Base-by-base conservation (phyloP, 2,329 filamentous ascomycete species). In the Endoconidiophora laricicola region DNA sequence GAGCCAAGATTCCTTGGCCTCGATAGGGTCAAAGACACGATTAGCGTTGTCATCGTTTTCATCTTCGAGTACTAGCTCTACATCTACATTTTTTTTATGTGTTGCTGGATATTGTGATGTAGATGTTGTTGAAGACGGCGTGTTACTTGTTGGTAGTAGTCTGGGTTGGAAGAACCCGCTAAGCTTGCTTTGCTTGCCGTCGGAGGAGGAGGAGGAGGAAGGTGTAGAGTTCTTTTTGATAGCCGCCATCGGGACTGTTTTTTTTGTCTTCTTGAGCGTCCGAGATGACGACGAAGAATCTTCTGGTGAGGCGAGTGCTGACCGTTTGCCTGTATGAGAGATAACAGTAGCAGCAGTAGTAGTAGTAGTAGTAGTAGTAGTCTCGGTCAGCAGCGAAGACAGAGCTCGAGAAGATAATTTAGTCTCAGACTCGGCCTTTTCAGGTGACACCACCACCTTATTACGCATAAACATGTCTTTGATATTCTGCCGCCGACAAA, bases 401-500 rank as follows among this genome's bases (percentile, higher is more conserved):
- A n/a, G n/a, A n/a, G n/a, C n/a, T n/a, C n/a, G n/a, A n/a, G n/a
- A n/a, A n/a, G n/a, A n/a, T n/a, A n/a, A n/a, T n/a, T n/a, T n/a
- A n/a, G n/a, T n/a, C n/a, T n/a, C n/a, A n/a, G n/a, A n/a, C n/a
- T n/a, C n/a, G n/a, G n/a, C n/a, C n/a, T n/a, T n/a, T n/a, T n/a
- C n/a, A n/a, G n/a, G n/a, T n/a, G n/a, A n/a, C n/a, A n/a, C n/a
- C n/a, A n/a, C n/a, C n/a, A n/a, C 29, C 16, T n/a, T 12, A 12
- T 29, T 29, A 9, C 38, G 39, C 36, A 70, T 70, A 61, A 96
- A 95, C 91, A 98, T 96, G 60, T 94, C 87, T 57, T 82, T 85
- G 60, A 98, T 95, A 60, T 71, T 94, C 56, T 78, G 76, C 18
- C 91, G 78, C 53, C 81, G 80, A 59, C 88, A 78, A 57, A 96